Base-by-base conservation (phyloP, 2,329 filamentous ascomycete genomes). In the Clarireedia hainanense region DNA sequence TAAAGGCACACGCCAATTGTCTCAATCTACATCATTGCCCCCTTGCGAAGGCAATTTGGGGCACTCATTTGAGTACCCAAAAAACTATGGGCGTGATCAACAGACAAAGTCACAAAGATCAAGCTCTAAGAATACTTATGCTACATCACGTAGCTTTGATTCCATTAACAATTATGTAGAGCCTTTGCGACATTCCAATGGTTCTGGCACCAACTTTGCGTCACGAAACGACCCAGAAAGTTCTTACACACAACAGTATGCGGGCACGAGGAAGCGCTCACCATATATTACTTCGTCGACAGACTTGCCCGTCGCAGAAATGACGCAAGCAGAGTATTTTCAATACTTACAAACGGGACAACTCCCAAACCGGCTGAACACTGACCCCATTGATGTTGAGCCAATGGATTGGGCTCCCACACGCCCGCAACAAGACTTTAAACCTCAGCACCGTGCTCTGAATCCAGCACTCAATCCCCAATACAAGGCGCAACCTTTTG, bases 381-480 rank as follows among this genome's bases (percentile, higher is more conserved):
- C 4, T 30, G 45, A 46, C 6, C 27, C 3, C 15, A 30, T 20
- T 5, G 46, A 50, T n/a, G n/a, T n/a, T 26, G 36, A 53, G n/a
- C 57, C 54, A 20, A 91, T 91, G 88, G 88, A 91, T 65, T 89
- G 86, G 83, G 82, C 81, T 0, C 55, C 51, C 14, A 40, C 52
- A 39, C 52, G 47, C 27, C 36, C 40, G 17, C 27, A 50, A 17
- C 52, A 50, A 12, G 36, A 55, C 7, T 48, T 57, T 9, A 72
- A 74, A 55, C 76, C 77, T n/a, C 72, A 74, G 49, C 72, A 83
- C 58, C 78, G 79, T 52, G 80, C 79, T 7, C 83, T 84, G 65
- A 76, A 74, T 57, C 76, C 46, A 69, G 72, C 47, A 69, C 74
- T 37, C 62, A 73, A 15, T 68, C 73, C 43, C 12, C 50, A 57